Conservation (phyloP, 352 stramenopile genomes). For the Phytophthora tubulina region DNA sequence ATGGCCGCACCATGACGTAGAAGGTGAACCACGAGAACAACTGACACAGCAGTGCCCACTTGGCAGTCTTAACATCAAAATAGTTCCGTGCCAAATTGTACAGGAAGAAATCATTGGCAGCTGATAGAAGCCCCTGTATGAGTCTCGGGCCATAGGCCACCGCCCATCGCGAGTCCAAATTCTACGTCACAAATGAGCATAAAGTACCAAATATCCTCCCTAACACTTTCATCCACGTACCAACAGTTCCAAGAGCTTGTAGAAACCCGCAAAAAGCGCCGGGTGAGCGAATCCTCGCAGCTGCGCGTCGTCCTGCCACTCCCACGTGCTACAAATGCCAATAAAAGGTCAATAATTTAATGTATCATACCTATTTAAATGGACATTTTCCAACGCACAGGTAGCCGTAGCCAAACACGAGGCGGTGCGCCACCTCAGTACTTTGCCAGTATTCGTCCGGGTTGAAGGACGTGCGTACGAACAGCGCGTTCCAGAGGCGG, state of each 20-base stretch:
- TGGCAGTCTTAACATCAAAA: conserved; percentile 70
- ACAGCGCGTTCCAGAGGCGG: conserved; percentile 83
- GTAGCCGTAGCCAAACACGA: conserved; percentile 90
- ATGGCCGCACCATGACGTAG: conserved; percentile 88
- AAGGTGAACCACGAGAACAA: conserved; percentile 89
- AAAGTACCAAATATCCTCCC: conserved; percentile 1
- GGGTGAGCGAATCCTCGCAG: conserved; percentile 86
- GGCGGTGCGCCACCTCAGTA: conserved; percentile 84
- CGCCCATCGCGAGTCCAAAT: conserved; percentile 84
- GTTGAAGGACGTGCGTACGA: conserved; percentile 89
- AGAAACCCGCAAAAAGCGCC: conserved; percentile 78
- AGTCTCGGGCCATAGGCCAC: conserved; percentile 83
- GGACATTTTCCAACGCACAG: conserved; percentile 48
- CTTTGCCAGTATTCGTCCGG: conserved; percentile 93
- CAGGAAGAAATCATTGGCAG: conserved; percentile 76
- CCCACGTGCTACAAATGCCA: conserved; percentile 73
- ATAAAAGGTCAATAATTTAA: conserved; percentile 7
- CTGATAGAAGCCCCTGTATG: conserved; percentile 75
- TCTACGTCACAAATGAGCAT: conserved; percentile 38
- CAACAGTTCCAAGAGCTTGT: conserved; percentile 75
- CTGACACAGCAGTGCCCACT: conserved; percentile 80
- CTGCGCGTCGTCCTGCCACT: conserved; percentile 79
- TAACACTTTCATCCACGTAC: conserved; percentile 32
- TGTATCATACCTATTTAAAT: conserved; percentile 1
- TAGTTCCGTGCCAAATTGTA: conserved; percentile 75